These are phyloP conservation scores for Fusarium anguioides DNA, from an alignment of 2,329 filamentous ascomycete species.

Conservation along the genomic window DNA sequence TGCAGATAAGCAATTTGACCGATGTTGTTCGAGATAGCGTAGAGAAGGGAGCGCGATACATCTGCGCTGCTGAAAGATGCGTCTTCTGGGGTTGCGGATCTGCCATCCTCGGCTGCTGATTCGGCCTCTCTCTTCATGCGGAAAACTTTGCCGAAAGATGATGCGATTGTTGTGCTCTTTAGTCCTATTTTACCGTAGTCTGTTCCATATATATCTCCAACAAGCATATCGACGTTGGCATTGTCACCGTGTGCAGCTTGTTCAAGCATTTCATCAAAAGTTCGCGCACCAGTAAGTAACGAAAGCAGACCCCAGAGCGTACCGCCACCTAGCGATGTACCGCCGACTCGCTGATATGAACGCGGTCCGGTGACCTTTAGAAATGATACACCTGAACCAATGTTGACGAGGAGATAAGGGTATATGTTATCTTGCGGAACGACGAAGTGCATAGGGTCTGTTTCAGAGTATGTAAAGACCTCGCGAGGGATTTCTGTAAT, in stretches of 20 bases:
- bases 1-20: slow-evolving; percentile 98
- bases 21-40: slow-evolving; percentile 97
- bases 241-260: slow-evolving; percentile 95
- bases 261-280: slow-evolving; percentile 97
- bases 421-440: slow-evolving; percentile 84
- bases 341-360: slow-evolving; percentile 89
- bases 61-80: slow-evolving; percentile 78
- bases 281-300: slow-evolving; percentile 89
- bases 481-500: slow-evolving; percentile 97
- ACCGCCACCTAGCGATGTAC: slow-evolving; percentile 94
- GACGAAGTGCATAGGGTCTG: slow-evolving; percentile 89
- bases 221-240: slow-evolving; percentile 91
- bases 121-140: slow-evolving; percentile 90
- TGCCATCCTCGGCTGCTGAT: slow-evolving; percentile 78
- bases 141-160: slow-evolving; percentile 96
- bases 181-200: slow-evolving; percentile 97
- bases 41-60: slow-evolving; percentile 89
- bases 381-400: slow-evolving; percentile 96
- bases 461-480: slow-evolving; percentile 95
- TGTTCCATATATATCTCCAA: slow-evolving; percentile 96
- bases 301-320: slow-evolving; percentile 96
- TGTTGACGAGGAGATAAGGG: slow-evolving; percentile 97
- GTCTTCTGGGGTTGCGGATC: slow-evolving; percentile 61
- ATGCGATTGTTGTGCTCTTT: slow-evolving; percentile 95
- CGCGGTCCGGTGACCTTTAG: slow-evolving; percentile 94